These are phyloP conservation scores for Fusarium algeriense DNA, from an alignment of 2,329 filamentous ascomycete species.

Conservation along the genomic window DNA sequence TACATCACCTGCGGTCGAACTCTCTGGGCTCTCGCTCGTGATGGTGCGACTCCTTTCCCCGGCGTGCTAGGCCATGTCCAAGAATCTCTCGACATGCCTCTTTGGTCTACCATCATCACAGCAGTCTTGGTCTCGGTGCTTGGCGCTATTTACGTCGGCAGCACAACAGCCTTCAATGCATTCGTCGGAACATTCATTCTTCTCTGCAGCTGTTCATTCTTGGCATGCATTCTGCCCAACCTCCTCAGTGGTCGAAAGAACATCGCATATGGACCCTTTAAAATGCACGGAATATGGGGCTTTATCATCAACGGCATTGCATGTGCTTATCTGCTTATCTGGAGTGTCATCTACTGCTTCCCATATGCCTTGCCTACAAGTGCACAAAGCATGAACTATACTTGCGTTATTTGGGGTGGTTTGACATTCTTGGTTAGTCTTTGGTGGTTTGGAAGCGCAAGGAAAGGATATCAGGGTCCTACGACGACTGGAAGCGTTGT, in stretches of 20 bases:
- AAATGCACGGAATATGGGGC: constrained; percentile 61
- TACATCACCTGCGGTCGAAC: constrained; percentile 57
- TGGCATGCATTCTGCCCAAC: constrained; percentile 72
- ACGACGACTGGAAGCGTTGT: constrained; percentile 41
- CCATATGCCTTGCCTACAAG: constrained; percentile 61
- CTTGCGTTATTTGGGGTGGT: constrained; percentile 58
- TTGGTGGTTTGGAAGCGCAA: constrained; percentile 57
- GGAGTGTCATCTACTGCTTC: constrained; percentile 74
- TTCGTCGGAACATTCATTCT: constrained; percentile 67
- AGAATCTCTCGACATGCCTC: constrained; percentile 50
- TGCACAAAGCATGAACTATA: constrained; percentile 66
- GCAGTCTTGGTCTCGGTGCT: constrained; percentile 62
- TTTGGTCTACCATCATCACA: constrained; percentile 64
- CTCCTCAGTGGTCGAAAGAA: constrained; percentile 57
- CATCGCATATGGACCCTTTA: constrained; percentile 67
- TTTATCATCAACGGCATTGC: constrained; percentile 65
- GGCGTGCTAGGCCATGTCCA: constrained; percentile 48
- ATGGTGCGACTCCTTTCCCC: constrained; percentile 54
- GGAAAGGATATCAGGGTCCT: constrained; percentile 45
- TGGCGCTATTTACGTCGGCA: constrained; percentile 75
- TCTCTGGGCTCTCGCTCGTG: constrained; percentile 57
- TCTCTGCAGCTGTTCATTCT: constrained; percentile 59
- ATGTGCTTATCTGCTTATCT: constrained; percentile 69
- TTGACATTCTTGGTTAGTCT: constrained; percentile 54
- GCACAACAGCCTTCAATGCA: constrained; percentile 74